Base-by-base conservation (phyloP, 2,329 filamentous ascomycete genomes). In the Ascochyta clinopodiicola region DNA sequence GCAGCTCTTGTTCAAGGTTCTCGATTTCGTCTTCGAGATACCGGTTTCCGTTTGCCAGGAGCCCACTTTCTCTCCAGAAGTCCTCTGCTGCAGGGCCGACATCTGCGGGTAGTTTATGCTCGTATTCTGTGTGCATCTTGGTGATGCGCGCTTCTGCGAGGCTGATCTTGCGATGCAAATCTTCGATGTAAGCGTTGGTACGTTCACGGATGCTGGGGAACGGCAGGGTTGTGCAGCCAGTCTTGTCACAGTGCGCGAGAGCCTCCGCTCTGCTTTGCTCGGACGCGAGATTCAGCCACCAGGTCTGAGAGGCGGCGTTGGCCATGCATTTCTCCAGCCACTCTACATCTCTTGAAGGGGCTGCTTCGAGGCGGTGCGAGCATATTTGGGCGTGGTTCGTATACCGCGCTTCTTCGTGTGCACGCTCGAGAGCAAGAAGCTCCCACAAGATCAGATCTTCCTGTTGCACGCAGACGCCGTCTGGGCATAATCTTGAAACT, bases 361-460 rank as follows among this genome's bases (percentile, higher is more conserved):
- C 2, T 36, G 17, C 25, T 36, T 13, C 15, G 6, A 44, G 9
- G 6, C 24, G 34, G 21, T 45, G 29, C 6, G 31, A 34, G 19
- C 59, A 59, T 13, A 21, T 24, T 6, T 24, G 12, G 13, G 31
- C 44, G 19, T 10, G 6, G 15, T 60, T 52, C 3, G 34, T 25
- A 4, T 40, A 43, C 6, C 46, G 44, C 19, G 54, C 22, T 38
- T 58, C 49, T 13, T 54, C 37, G 17, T 44, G 36, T 9, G 46
- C 36, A 17, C 44, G 44, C 19, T 59, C 54, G 2, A 62, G 31
- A 15, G 21, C 49, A 3, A 40, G 22, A 12, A 60, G 56, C 12
- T 59, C 55, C 53, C 54, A 61, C 7, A 63, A 21, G 13, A 64
- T 59, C 8, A 42, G 4, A n/a, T 59, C 60, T 8, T 40, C 48